Percentiles rank a stretch among this genome's conserved stretches.
phyloP scores from a whole-genome alignment of 768 basidiomycete species.

The Suillus brevipes region DNA sequence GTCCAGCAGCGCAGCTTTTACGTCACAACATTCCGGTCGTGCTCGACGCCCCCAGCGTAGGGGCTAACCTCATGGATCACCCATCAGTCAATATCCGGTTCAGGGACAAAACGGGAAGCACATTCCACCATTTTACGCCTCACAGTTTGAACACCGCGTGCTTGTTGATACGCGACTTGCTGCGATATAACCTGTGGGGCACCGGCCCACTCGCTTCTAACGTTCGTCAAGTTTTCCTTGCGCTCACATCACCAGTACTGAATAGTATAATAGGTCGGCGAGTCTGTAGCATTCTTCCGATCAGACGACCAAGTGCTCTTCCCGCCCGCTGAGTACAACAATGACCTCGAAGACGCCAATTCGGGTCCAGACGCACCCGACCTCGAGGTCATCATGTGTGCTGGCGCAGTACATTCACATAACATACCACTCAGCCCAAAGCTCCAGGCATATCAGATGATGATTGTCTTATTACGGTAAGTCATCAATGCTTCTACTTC shows the following conservation, averaged over 20 bases:
- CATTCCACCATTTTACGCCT: slow-evolving; percentile 41
- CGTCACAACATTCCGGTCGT: slow-evolving; percentile 54
- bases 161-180: slow-evolving; percentile 34
- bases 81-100: slow-evolving; percentile 51
- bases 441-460: slow-evolving; percentile 21
- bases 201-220: slow-evolving; percentile 56
- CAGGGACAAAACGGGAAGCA: slow-evolving; percentile 49
- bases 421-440: not conserved
- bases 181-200: slow-evolving; percentile 44
- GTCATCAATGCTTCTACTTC: slow-evolving; percentile 6
- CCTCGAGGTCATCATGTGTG: slow-evolving; percentile 26
- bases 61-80: slow-evolving; percentile 73
- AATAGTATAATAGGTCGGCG: slow-evolving; percentile 23
- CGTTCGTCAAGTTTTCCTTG: slow-evolving; percentile 32
- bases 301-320: slow-evolving; percentile 33
- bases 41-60: slow-evolving; percentile 71
- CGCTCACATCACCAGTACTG: not conserved
- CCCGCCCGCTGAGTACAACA: slow-evolving; percentile 29
- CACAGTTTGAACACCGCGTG: slow-evolving; percentile 17
- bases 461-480: slow-evolving; percentile 26
- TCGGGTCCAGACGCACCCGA: slow-evolving; percentile 33
- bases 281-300: slow-evolving; percentile 34
- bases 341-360: slow-evolving; percentile 29
- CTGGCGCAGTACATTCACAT: slow-evolving; percentile 4
- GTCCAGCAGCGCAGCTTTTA: slow-evolving; percentile 58